Conservation (phyloP, 1,139 yeast species). For the Neolecta irregularis region DNA sequence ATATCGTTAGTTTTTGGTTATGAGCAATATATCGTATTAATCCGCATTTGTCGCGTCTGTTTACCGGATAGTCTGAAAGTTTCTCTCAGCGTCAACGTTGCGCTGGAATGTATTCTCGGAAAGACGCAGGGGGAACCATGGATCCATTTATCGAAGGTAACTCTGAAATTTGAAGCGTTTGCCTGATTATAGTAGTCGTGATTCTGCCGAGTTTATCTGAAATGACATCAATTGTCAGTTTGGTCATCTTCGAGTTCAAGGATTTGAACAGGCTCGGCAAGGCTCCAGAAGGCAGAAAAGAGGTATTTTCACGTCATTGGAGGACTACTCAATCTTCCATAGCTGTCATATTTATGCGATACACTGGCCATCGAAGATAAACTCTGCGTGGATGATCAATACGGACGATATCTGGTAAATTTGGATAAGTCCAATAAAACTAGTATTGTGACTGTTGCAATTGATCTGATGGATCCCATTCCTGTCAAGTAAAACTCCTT, state of each 20-base stretch:
- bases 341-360: slow-evolving; percentile 56
- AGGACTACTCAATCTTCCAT: slow-evolving; percentile 17
- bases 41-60: no score
- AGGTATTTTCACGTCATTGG: slow-evolving; percentile 14
- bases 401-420: slow-evolving; percentile 29
- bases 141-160: slow-evolving; percentile 12
- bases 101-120: no score
- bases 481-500: slow-evolving; percentile 36
- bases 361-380: slow-evolving; percentile 43
- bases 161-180: no score
- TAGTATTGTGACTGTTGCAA: slow-evolving; percentile 10
- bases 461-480: slow-evolving; percentile 11
- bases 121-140: slow-evolving; percentile 9
- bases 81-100: no score
- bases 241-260: slow-evolving; percentile 68
- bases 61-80: no score
- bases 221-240: slow-evolving; percentile 10
- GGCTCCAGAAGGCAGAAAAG: slow-evolving; percentile 23
- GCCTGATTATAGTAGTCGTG: no score
- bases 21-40: no score
- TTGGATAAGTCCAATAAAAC: slow-evolving; percentile 7
- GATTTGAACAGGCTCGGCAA: slow-evolving; percentile 58
- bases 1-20: no score
- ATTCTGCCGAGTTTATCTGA: slow-evolving; percentile 1
- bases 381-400: slow-evolving; percentile 40